These are phyloP conservation scores for Claviceps quebecensis DNA, from an alignment of 2,329 filamentous ascomycete genomes.

Conservation along the genomic window DNA sequence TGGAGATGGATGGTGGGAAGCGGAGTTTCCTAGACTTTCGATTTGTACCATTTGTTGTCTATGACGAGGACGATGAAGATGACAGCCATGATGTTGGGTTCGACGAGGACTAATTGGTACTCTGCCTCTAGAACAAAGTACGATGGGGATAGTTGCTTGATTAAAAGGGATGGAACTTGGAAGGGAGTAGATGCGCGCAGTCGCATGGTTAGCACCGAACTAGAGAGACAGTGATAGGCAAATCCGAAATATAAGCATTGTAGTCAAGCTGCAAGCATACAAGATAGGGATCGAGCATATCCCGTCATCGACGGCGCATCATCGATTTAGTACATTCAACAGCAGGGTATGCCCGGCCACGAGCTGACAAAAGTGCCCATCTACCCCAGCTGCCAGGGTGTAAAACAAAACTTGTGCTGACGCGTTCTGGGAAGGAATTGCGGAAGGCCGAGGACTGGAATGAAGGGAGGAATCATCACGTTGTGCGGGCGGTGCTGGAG, in stretches of 20 bases:
- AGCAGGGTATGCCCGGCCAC: neutral
- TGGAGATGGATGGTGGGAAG: slow-evolving; percentile 61
- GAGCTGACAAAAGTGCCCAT: neutral
- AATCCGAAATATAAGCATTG: too few relatives aligned
- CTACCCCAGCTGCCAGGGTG: neutral
- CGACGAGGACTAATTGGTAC: slow-evolving; percentile 3
- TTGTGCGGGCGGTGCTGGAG: neutral
- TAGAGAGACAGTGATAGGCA: neutral
- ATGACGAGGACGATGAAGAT: slow-evolving; percentile 29
- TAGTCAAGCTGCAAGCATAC: too few relatives aligned
- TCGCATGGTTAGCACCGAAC: neutral
- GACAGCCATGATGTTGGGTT: neutral
- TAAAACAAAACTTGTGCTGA: neutral
- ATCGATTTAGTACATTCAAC: neutral
- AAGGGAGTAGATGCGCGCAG: neutral
- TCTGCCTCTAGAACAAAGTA: neutral
- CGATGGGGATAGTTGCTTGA: neutral
- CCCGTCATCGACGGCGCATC: neutral
- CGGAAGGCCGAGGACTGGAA: neutral
- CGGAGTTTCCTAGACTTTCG: slow-evolving; percentile 71
- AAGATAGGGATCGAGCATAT: neutral
- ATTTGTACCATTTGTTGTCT: slow-evolving; percentile 58
- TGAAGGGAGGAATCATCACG: slow-evolving; percentile 1
- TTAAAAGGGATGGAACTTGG: too few relatives aligned
- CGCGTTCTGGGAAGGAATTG: neutral